These are phyloP conservation scores for Biscutella laevigata DNA, from an alignment of 441 rosid genomes.

Conservation along the genomic window DNA sequence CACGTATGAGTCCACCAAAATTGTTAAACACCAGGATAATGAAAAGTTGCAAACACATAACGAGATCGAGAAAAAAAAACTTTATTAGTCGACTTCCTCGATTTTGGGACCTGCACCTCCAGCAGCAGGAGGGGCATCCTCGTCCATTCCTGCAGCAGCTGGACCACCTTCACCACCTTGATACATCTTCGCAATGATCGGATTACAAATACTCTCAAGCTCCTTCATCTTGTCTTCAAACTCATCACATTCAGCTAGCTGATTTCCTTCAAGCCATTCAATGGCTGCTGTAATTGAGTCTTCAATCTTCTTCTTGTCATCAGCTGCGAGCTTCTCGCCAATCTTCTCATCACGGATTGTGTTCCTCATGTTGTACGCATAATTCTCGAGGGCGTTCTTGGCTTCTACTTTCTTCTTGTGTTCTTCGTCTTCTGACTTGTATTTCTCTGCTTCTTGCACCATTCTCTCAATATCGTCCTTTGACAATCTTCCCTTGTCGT, in stretches of 20 bases:
- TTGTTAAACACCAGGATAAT: too few species aligned
- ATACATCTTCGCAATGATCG: conserved; percentile 56
- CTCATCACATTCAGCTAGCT: conserved; percentile 48
- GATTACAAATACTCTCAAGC: conserved; percentile 55
- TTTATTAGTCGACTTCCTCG: conserved; percentile 29
- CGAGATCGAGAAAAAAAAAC: background rate
- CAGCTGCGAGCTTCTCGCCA: conserved; percentile 32
- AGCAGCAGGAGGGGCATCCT: conserved; percentile 37
- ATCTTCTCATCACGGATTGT: conserved; percentile 54
- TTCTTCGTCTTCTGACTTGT: conserved; percentile 55
- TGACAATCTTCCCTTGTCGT: conserved; percentile 56
- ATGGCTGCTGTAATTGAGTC: conserved; percentile 42
- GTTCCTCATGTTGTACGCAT: conserved; percentile 62
- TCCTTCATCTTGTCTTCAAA: conserved; percentile 62
- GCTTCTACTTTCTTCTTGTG: conserved; percentile 53
- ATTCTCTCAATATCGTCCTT: conserved; percentile 58
- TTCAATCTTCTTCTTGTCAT: conserved; percentile 50
- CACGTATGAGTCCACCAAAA: too few species aligned
- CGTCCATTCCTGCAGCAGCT: conserved; percentile 31
- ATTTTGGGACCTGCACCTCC: conserved; percentile 30
- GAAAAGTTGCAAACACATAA: background rate
- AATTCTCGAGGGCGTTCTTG: conserved; percentile 51
- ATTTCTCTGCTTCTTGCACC: conserved; percentile 61
- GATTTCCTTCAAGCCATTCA: conserved; percentile 49
- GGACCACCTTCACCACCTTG: conserved; percentile 44